phyloP scores from a whole-genome alignment of 495 filamentous ascomycete genomes.

The Neurospora sp. region DNA sequence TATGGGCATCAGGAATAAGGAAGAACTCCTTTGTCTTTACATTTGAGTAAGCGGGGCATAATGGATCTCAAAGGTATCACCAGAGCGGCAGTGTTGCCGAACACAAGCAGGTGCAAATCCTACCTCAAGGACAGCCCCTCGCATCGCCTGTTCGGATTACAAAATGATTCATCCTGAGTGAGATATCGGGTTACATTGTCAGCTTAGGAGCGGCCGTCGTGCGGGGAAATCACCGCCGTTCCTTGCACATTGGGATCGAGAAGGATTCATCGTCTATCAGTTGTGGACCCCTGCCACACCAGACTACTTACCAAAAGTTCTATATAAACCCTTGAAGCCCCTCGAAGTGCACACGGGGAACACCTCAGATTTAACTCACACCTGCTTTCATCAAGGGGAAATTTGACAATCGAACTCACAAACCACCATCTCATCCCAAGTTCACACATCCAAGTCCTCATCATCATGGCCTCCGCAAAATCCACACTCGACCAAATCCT shows the following conservation, averaged over 20 bases:
- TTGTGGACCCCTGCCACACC: neutral
- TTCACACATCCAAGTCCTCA: neutral
- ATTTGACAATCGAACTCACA: neutral
- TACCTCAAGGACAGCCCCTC: neutral
- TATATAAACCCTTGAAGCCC: too few species aligned
- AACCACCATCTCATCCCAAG: neutral
- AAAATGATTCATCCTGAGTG: neutral
- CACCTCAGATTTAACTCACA: too few species aligned
- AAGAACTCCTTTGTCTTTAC: neutral
- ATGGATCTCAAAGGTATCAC: neutral
- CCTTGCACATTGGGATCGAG: neutral
- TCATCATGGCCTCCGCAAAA: constrained; percentile 4
- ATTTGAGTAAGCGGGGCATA: neutral
- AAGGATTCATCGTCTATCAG: neutral
- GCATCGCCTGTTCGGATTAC: neutral
- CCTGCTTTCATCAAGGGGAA: too few species aligned
- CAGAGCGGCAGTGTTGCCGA: neutral
- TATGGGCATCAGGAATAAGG: neutral
- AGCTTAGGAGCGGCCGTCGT: neutral
- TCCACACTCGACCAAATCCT: constrained; percentile 18
- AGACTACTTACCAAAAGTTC: too few species aligned
- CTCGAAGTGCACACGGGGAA: too few species aligned
- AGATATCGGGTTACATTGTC: neutral
- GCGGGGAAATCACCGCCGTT: neutral
- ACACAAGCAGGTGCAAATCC: neutral